These are phyloP conservation scores for Fusarium pininemorale DNA, from an alignment of 2,329 filamentous ascomycete genomes.

Conservation along the genomic window DNA sequence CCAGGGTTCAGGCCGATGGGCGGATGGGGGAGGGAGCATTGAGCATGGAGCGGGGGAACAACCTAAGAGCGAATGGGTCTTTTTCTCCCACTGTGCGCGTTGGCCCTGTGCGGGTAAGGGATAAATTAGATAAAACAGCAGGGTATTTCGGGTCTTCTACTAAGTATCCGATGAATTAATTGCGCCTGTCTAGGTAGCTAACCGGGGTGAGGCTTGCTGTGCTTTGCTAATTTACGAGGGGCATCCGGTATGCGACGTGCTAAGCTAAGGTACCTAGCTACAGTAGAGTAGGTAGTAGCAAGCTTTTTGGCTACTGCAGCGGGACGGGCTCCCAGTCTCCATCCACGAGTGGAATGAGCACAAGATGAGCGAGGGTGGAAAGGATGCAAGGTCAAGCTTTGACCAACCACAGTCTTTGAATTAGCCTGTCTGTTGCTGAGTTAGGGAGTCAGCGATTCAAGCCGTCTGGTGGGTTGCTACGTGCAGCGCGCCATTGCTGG, in stretches of 20 bases:
- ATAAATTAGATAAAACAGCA: constrained; percentile 12
- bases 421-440: constrained; percentile 42
- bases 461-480: constrained; percentile 31
- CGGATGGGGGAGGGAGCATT: constrained; percentile 32
- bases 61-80: constrained; percentile 5
- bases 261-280: constrained; percentile 20
- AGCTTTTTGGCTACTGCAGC: constrained; percentile 27
- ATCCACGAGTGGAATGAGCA: constrained; percentile 37
- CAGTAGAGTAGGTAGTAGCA: neutral
- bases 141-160: constrained; percentile 5
- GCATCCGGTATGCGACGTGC: constrained; percentile 10
- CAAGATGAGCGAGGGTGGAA: constrained; percentile 33
- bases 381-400: constrained; percentile 35
- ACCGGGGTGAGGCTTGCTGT: constrained; percentile 9
- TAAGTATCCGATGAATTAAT: neutral
- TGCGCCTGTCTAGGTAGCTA: neutral
- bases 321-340: constrained; percentile 26
- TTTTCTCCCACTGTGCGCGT: constrained; percentile 22
- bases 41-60: constrained; percentile 36
- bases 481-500: constrained; percentile 38
- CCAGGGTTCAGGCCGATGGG: constrained; percentile 28
- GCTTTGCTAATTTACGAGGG: constrained; percentile 14
- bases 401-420: constrained; percentile 35
- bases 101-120: constrained; percentile 1
- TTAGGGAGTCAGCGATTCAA: constrained; percentile 42